Percentiles rank a stretch among this genome's conserved stretches.
Evolutionary conservation across 2,329 filamentous ascomycete genomes (phyloP).

Genomic region (Penicillium vulpinum): DNA sequence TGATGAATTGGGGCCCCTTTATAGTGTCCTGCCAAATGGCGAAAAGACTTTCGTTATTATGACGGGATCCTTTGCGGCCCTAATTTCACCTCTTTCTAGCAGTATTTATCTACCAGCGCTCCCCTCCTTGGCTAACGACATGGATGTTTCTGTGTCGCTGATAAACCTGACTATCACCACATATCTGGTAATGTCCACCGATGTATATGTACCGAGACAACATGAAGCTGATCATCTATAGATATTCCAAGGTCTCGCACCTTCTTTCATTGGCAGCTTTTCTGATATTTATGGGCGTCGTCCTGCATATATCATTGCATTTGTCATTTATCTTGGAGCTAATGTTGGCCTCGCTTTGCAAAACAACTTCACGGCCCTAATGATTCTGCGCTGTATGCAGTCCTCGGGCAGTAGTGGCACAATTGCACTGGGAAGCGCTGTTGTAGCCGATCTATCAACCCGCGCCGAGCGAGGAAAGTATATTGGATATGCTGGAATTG

Average conservation of each 20-base stretch:
- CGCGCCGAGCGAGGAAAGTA: conserved; percentile 70
- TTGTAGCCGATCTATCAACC: conserved; percentile 70
- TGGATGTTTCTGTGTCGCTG: conserved; percentile 27
- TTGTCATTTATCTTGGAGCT: conserved; percentile 45
- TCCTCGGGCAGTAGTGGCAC: conserved; percentile 62
- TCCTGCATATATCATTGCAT: conserved; percentile 61
- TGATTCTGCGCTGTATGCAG: conserved; percentile 41
- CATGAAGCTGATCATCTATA: conserved; percentile 1
- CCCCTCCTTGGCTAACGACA: conserved; percentile 32
- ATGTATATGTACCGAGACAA: no score
- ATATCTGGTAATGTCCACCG: conserved; percentile 43
- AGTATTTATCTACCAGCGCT: conserved; percentile 43
- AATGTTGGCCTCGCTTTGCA: conserved; percentile 43
- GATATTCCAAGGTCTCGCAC: conserved; percentile 63
- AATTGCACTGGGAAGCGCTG: conserved; percentile 68
- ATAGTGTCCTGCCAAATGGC: conserved; percentile 2
- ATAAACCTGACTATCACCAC: conserved; percentile 36
- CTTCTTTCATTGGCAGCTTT: conserved; percentile 58
- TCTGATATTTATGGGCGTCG: conserved; percentile 61
- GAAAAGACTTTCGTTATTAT: conserved; percentile 16
- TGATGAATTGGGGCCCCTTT: neutral
- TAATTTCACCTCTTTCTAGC: conserved; percentile 21
- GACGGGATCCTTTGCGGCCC: conserved; percentile 13
- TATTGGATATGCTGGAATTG: conserved; percentile 66
- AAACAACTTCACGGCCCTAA: conserved; percentile 34